Conservation (phyloP, 768 basidiomycete species). For the Daedaleopsis nitida region DNA sequence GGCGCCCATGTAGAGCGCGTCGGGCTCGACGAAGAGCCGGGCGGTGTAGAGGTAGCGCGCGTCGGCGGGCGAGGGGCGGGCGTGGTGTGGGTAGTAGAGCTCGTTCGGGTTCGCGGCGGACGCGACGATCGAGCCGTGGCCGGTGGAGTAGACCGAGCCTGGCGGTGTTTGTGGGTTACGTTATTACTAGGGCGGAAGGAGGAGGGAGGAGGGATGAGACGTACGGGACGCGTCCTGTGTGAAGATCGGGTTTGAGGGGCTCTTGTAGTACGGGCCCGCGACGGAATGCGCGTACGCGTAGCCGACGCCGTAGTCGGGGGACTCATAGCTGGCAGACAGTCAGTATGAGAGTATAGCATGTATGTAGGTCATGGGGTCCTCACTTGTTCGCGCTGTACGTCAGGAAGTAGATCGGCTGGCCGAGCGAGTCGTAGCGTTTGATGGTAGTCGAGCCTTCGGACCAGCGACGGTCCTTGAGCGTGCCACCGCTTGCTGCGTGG, state of each 20-base stretch:
- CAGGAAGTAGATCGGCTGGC: not conserved
- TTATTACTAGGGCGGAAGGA: not conserved
- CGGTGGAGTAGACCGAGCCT: constrained; percentile 5
- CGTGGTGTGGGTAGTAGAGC: constrained; percentile 7
- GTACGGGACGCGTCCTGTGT: constrained; percentile 2
- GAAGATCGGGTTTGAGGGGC: constrained; percentile 3
- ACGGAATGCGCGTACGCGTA: not conserved
- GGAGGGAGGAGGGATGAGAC: not conserved
- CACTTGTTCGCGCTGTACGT: constrained; percentile 7
- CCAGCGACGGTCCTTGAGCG: constrained; percentile 7
- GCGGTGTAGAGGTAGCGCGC: constrained; percentile 3
- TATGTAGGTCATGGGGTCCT: not conserved
- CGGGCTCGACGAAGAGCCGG: constrained; percentile 6
- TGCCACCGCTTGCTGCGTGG: constrained; percentile 1
- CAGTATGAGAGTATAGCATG: not conserved
- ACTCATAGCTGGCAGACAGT: not conserved
- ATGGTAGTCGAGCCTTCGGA: constrained; percentile 2
- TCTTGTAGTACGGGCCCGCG: constrained; percentile 2
- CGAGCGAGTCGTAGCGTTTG: not conserved
- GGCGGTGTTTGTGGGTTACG: not conserved
- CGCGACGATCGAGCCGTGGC: constrained; percentile 5
- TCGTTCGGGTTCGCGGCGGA: constrained; percentile 1
- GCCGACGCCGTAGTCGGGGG: constrained; percentile 6
- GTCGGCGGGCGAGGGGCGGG: constrained; percentile 1
- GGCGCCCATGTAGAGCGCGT: constrained; percentile 3